Evolutionary conservation across 164 flowering plant genomes (phyloP).

Genomic region (Nelumbo lutea): DNA sequence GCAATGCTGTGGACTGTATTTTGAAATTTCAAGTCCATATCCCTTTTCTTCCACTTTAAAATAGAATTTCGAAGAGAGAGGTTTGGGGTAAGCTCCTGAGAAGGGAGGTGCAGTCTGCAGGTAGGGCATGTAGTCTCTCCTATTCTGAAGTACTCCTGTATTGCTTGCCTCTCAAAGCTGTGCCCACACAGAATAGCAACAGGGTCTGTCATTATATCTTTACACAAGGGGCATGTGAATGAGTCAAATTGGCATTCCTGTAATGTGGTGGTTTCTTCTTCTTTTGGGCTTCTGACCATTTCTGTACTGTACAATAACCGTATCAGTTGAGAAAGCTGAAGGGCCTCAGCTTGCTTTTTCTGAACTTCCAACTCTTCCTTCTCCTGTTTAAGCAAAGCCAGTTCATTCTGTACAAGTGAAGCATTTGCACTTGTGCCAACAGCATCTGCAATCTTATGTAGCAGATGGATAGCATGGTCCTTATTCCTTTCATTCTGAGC

Average conservation of each 20-base stretch:
- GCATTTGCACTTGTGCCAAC: conserved; percentile 8
- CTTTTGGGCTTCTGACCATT: not conserved
- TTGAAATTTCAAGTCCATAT: conserved; percentile 14
- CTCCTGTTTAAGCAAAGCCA: conserved; percentile 16
- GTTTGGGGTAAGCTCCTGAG: conserved; percentile 16
- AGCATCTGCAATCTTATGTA: conserved; percentile 21
- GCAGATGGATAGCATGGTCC: conserved; percentile 8
- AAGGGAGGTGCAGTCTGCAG: conserved; percentile 18
- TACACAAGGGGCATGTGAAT: conserved; percentile 15
- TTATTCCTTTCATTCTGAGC: conserved; percentile 3
- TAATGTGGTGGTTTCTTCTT: not conserved
- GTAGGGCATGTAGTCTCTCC: conserved; percentile 21
- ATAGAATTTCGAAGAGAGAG: conserved; percentile 16
- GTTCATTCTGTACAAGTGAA: conserved; percentile 8
- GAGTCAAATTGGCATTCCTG: conserved; percentile 5
- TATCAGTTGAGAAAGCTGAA: conserved; percentile 23
- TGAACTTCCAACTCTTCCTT: conserved; percentile 24
- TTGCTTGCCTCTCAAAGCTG: conserved; percentile 22
- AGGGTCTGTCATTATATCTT: conserved; percentile 19
- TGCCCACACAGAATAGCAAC: conserved; percentile 24
- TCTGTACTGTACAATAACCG: conserved; percentile 16
- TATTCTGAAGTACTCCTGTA: conserved; percentile 13
- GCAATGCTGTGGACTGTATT: conserved; percentile 8
- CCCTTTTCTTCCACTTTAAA: conserved; percentile 20
- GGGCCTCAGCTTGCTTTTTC: conserved; percentile 19